Conservation (phyloP, 139 green algal species). For the Trebouxia sp. region DNA sequence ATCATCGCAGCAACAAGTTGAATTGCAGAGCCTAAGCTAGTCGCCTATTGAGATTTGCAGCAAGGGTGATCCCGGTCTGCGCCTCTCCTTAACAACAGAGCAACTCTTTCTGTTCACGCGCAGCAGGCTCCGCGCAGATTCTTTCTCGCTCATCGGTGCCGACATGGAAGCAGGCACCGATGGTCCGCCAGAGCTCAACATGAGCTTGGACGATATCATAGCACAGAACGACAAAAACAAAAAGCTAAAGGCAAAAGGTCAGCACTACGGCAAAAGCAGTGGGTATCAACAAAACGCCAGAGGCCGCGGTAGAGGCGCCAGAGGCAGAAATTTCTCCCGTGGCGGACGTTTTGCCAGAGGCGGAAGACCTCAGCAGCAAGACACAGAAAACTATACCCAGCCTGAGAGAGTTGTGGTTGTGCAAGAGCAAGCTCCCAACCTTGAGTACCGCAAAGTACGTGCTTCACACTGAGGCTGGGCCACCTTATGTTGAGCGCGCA, state of each 20-base stretch:
- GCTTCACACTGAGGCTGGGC: background rate
- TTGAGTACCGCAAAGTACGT: background rate
- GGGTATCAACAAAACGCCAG: background rate
- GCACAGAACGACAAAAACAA: background rate
- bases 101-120: too few species aligned
- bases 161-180: too few species aligned
- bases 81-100: too few species aligned
- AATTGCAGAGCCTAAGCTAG: too few species aligned
- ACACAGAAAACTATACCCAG: background rate
- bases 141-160: too few species aligned
- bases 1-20: too few species aligned
- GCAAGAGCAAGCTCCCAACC: background rate
- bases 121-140: too few species aligned
- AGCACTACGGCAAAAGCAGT: slow-evolving; percentile 2
- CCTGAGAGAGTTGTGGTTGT: background rate
- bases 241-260: background rate
- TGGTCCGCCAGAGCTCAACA: background rate
- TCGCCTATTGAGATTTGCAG: too few species aligned
- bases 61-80: too few species aligned
- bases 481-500: too few species aligned
- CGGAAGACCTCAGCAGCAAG: background rate
- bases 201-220: slow-evolving; percentile 11
- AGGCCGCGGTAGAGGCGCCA: background rate
- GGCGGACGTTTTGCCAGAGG: background rate
- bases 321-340: background rate